Evolutionary conservation across 1,284 basidiomycete genomes (phyloP).

Genomic region (Athelia sp.): DNA sequence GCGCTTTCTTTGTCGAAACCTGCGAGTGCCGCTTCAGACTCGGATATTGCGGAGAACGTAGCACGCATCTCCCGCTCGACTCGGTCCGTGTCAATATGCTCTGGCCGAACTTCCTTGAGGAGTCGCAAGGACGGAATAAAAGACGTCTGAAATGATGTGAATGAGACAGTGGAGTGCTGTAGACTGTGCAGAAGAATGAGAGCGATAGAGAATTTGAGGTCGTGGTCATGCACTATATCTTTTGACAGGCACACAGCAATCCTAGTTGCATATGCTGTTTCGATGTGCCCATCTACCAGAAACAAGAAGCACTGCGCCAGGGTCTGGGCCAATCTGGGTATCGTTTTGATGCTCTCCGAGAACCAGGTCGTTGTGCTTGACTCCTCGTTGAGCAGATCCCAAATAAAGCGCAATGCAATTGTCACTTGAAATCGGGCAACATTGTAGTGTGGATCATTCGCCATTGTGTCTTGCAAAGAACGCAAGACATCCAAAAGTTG

Average conservation of each 20-base stretch:
- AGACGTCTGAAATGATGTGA: slow-evolving; percentile 12
- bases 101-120: slow-evolving; percentile 22
- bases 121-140: slow-evolving; percentile 25
- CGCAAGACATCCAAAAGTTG: slow-evolving; percentile 31
- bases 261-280: slow-evolving; percentile 22
- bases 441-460: neutral
- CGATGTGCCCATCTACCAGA: slow-evolving; percentile 18
- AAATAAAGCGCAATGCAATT: neutral
- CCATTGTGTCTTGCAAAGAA: neutral
- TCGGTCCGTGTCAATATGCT: slow-evolving; percentile 25
- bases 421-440: neutral
- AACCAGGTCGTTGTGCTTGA: neutral
- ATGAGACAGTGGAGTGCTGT: slow-evolving; percentile 11
- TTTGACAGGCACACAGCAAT: slow-evolving; percentile 15
- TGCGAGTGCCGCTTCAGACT: slow-evolving; percentile 19
- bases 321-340: neutral
- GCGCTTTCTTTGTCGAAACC: slow-evolving; percentile 23
- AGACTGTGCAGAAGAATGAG: slow-evolving; percentile 35
- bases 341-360: neutral
- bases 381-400: neutral
- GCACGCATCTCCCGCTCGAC: slow-evolving; percentile 30
- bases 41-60: slow-evolving; percentile 24
- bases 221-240: slow-evolving; percentile 27
- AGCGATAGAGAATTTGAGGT: slow-evolving; percentile 39
- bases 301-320: neutral